A percentile compares a stretch with the other conserved stretches of the same genome.
Evolutionary conservation across 805 yeast species (phyloP).

Genomic region (Komagataella phaffii): DNA sequence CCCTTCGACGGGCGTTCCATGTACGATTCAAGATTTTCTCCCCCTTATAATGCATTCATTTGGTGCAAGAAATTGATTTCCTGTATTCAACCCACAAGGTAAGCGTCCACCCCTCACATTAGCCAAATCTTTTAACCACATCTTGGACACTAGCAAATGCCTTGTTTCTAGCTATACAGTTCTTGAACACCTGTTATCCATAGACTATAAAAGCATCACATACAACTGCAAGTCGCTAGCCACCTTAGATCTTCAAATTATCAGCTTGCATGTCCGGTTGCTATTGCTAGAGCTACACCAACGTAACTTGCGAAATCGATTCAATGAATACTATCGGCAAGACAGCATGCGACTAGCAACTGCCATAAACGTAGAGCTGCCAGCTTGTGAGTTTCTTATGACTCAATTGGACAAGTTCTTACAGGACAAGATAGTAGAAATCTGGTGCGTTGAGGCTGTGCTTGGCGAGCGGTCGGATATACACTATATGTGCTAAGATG

Average conservation of each 20-base stretch:
- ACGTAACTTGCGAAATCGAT: not conserved
- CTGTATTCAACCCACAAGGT: not conserved
- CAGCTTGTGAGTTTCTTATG: not conserved
- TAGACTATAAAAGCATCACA: not conserved
- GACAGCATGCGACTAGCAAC: not conserved
- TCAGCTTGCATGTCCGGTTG: not conserved
- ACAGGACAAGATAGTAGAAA: not conserved
- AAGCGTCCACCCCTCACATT: not conserved
- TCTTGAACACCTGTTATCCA: not conserved
- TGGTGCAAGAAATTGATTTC: not conserved
- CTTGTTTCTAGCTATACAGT: not conserved
- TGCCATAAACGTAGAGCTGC: not conserved
- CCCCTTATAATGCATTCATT: not conserved
- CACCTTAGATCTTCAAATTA: not conserved
- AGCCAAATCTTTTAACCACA: not conserved
- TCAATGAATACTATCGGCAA: not conserved
- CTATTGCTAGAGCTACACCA: not conserved
- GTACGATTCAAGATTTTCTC: not conserved
- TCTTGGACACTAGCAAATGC: not conserved
- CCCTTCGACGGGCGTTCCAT: not conserved
- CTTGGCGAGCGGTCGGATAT: not conserved
- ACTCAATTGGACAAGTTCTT: not conserved
- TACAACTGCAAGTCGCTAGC: not conserved
- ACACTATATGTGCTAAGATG: not conserved
- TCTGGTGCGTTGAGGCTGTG: not conserved